Percentiles rank a stretch among this genome's conserved stretches.
These are phyloP conservation scores for Phytophthora cactorum DNA, from an alignment of 352 stramenopile genomes.

Conservation along the genomic window DNA sequence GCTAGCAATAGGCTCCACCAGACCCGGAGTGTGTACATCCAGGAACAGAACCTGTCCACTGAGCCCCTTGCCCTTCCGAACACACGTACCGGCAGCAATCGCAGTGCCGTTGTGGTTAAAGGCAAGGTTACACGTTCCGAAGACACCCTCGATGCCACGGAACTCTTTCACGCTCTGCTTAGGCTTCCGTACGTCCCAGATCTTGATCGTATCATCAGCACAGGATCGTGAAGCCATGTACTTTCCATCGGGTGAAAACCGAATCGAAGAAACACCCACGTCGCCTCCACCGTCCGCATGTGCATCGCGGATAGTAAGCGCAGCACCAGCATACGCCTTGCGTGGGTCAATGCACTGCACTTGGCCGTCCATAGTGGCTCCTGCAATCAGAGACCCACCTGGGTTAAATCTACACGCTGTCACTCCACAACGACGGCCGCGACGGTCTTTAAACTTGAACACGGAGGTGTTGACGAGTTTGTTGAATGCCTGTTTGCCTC, in stretches of 20 bases:
- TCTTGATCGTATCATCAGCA: slow-evolving; percentile 79
- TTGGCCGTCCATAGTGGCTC: slow-evolving; percentile 80
- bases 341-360: slow-evolving; percentile 81
- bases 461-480: slow-evolving; percentile 87
- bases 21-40: slow-evolving; percentile 69
- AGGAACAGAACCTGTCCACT: slow-evolving; percentile 72
- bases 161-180: slow-evolving; percentile 71
- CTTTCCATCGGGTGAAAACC: slow-evolving; percentile 74
- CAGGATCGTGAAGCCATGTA: slow-evolving; percentile 74
- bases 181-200: slow-evolving; percentile 82
- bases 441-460: slow-evolving; percentile 84
- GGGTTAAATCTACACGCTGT: slow-evolving; percentile 76
- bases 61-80: slow-evolving; percentile 67
- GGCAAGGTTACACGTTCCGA: slow-evolving; percentile 79
- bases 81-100: slow-evolving; percentile 69
- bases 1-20: slow-evolving; percentile 56
- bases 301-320: slow-evolving; percentile 67
- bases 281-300: slow-evolving; percentile 77
- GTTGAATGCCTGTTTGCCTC: slow-evolving; percentile 71
- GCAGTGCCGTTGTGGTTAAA: slow-evolving; percentile 81
- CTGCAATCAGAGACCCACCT: slow-evolving; percentile 66
- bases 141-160: slow-evolving; percentile 64
- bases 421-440: slow-evolving; percentile 72
- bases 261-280: slow-evolving; percentile 72
- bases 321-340: slow-evolving; percentile 68